Conservation (phyloP, 768 basidiomycete species). For the Tulasnella sp. region DNA sequence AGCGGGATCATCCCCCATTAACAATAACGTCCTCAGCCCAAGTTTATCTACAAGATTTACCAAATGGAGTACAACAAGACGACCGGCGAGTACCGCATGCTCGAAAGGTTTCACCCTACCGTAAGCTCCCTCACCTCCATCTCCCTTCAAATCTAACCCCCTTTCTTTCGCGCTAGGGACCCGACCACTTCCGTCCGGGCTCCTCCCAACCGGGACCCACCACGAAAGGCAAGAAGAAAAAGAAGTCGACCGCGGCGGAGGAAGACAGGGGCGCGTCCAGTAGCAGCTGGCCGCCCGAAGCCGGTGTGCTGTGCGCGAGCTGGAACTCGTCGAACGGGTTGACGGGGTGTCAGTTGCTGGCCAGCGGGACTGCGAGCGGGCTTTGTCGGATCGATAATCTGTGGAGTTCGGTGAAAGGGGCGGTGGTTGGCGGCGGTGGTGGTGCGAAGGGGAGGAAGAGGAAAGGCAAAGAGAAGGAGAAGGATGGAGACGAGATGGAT, state of each 20-base stretch:
- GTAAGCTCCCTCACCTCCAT: no score
- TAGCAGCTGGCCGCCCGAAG: conserved; percentile 68
- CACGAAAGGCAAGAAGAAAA: conserved; percentile 25
- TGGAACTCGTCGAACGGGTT: conserved; percentile 85
- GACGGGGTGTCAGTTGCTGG: conserved; percentile 45
- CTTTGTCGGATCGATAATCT: conserved; percentile 77
- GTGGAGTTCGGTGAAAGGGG: conserved; percentile 36
- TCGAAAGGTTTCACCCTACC: conserved; percentile 75
- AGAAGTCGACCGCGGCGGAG: conserved; percentile 23
- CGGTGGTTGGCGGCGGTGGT: not conserved
- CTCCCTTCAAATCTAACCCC: not conserved
- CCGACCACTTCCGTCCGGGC: not conserved
- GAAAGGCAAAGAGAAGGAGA: not conserved
- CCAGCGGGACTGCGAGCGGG: conserved; percentile 73
- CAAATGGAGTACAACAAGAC: conserved; percentile 79
- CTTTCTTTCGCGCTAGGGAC: not conserved
- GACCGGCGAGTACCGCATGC: conserved; percentile 66
- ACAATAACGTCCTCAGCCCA: conserved; percentile 38
- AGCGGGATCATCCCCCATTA: not conserved
- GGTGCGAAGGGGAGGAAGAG: not conserved
- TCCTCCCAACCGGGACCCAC: conserved; percentile 26
- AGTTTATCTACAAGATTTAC: conserved; percentile 68
- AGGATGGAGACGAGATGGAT: no score
- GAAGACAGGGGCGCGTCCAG: conserved; percentile 31
- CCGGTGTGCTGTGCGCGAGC: conserved; percentile 60